Evolutionary conservation across 495 filamentous ascomycete species (phyloP).

Genomic region (Neurospora hispaniola): DNA sequence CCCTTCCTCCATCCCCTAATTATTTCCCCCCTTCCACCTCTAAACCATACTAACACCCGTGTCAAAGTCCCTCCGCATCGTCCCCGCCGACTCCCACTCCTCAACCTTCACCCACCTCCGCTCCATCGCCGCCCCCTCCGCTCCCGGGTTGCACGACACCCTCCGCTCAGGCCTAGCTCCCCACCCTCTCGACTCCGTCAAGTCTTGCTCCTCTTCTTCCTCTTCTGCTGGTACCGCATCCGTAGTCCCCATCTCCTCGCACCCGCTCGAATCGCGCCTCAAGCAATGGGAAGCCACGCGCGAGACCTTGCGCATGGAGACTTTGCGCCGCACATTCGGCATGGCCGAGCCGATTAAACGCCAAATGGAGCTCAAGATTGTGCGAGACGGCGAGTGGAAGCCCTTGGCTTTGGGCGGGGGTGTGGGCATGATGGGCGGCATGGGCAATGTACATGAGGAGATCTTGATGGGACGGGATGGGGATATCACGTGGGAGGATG

Average conservation of each 20-base stretch:
- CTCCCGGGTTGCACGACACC: slow-evolving; percentile 83
- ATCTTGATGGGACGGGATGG: slow-evolving; percentile 69
- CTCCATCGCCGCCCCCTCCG: slow-evolving; percentile 67
- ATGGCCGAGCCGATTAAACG: slow-evolving; percentile 88
- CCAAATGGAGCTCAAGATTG: slow-evolving; percentile 92
- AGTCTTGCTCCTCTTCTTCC: slow-evolving; percentile 35
- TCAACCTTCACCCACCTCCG: slow-evolving; percentile 47
- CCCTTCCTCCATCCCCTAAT: too few relatives aligned
- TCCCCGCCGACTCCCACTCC: slow-evolving; percentile 52
- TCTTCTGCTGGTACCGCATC: background rate
- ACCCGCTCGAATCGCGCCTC: slow-evolving; percentile 88
- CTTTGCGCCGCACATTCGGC: slow-evolving; percentile 72
- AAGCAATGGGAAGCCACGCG: slow-evolving; percentile 76
- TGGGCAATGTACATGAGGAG: slow-evolving; percentile 57
- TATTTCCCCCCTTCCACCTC: too few relatives aligned
- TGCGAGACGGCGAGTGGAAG: slow-evolving; percentile 43
- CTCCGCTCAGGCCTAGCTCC: slow-evolving; percentile 69
- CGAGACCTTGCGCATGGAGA: slow-evolving; percentile 76
- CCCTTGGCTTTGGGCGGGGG: slow-evolving; percentile 34
- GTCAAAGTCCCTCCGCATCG: slow-evolving; percentile 68
- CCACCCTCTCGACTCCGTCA: slow-evolving; percentile 33
- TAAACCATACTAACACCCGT: too few relatives aligned
- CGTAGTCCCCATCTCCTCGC: slow-evolving; percentile 45
- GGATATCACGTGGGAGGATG: slow-evolving; percentile 80
- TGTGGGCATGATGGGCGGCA: background rate